Evolutionary conservation across 768 basidiomycete genomes (phyloP).

Genomic region (Austroboletus eburneus): DNA sequence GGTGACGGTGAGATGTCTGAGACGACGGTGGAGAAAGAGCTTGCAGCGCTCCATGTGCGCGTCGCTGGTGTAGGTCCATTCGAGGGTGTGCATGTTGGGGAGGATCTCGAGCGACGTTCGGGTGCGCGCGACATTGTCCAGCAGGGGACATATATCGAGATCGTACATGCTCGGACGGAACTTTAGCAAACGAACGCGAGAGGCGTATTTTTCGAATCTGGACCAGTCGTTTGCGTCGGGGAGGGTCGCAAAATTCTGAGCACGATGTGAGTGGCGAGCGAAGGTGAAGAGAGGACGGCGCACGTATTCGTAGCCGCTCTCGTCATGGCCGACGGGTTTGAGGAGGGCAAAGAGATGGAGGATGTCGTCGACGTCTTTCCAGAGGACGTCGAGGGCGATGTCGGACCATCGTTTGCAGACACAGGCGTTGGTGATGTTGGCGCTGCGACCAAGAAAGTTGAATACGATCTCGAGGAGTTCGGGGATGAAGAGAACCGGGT

Average conservation of each 20-base stretch:
- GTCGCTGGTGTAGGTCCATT: conserved; percentile 38
- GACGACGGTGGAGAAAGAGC: conserved; percentile 54
- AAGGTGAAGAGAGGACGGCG: background rate
- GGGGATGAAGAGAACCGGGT: conserved; percentile 44
- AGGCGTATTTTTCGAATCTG: conserved; percentile 51
- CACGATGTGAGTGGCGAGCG: background rate
- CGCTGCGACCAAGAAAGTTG: conserved; percentile 37
- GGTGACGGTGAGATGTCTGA: conserved; percentile 38
- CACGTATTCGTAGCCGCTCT: conserved; percentile 22
- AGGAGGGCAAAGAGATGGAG: conserved; percentile 45
- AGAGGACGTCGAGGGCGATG: conserved; percentile 52
- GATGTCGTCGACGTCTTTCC: conserved; percentile 50
- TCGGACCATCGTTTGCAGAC: conserved; percentile 61
- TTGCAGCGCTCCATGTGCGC: conserved; percentile 36
- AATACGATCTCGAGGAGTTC: conserved; percentile 60
- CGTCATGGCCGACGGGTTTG: conserved; percentile 36
- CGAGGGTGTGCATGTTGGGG: conserved; percentile 49
- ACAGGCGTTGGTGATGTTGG: conserved; percentile 43
- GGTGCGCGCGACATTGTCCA: conserved; percentile 55
- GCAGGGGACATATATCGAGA: conserved; percentile 13
- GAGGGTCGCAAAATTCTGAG: conserved; percentile 38
- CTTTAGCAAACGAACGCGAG: conserved; percentile 41
- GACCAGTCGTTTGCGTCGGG: conserved; percentile 51
- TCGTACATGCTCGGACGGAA: conserved; percentile 13
- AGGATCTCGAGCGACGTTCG: conserved; percentile 50